Percentiles rank a stretch among this genome's conserved stretches.
phyloP scores from a whole-genome alignment of 1,284 basidiomycete species.

The Papiliotrema nemorosa region DNA sequence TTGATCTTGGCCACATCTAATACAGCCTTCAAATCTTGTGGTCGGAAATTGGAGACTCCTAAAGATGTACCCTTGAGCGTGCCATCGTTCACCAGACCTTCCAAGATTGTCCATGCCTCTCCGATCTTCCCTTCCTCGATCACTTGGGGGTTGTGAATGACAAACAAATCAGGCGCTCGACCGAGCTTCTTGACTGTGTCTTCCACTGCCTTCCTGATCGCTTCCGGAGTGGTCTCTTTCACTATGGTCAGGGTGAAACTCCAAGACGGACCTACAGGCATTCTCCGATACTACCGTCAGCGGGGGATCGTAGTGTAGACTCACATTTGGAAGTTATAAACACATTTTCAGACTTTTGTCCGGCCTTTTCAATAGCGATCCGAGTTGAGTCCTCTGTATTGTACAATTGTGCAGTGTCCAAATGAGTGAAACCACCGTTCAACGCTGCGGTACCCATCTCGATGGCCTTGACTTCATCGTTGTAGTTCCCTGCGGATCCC shows the following conservation, averaged over 20 bases:
- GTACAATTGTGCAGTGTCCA: conserved; percentile 29
- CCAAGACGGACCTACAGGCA: neutral
- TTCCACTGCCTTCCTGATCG: conserved; percentile 10
- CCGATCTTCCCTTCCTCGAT: conserved; percentile 20
- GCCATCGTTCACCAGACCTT: conserved; percentile 49
- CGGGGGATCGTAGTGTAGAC: neutral
- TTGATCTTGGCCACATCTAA: conserved; percentile 53
- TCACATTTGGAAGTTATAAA: conserved; percentile 16
- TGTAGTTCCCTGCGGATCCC: neutral
- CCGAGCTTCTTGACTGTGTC: conserved; percentile 15
- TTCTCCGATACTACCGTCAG: conserved; percentile 4
- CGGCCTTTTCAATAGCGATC: conserved; percentile 45
- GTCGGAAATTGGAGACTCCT: conserved; percentile 43
- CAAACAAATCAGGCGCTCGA: conserved; percentile 22
- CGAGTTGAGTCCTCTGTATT: conserved; percentile 47
- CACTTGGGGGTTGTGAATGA: conserved; percentile 33
- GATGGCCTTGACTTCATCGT: neutral
- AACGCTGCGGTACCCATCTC: neutral
- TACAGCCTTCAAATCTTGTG: conserved; percentile 34
- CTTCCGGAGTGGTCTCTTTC: conserved; percentile 3
- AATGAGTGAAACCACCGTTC: neutral
- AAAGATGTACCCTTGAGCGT: conserved; percentile 56
- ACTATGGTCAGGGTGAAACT: neutral
- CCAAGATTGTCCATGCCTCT: conserved; percentile 24
- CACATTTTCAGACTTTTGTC: conserved; percentile 47